These are phyloP conservation scores for Neofusicoccum sp. DNA, from an alignment of 2,329 filamentous ascomycete species.

Conservation along the genomic window DNA sequence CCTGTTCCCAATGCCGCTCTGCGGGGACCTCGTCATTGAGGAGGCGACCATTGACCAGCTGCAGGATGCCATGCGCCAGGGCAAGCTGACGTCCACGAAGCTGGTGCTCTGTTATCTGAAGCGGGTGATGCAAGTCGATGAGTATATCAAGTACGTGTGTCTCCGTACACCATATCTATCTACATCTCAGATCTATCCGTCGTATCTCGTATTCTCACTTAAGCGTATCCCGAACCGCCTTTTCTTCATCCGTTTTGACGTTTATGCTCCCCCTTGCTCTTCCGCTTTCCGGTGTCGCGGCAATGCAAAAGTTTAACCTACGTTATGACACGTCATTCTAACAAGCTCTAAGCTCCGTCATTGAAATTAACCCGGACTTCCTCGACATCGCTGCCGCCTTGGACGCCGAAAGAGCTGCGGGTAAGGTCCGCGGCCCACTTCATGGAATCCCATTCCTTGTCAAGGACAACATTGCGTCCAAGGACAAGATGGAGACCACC, in stretches of 20 bases:
- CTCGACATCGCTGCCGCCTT: constrained; percentile 59
- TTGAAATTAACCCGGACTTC: constrained; percentile 68
- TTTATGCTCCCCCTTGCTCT: too few relatives aligned
- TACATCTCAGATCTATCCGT: too few relatives aligned
- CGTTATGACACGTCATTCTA: too few relatives aligned
- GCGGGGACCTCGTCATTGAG: constrained; percentile 60
- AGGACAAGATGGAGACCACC: constrained; percentile 71
- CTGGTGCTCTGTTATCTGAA: constrained; percentile 47
- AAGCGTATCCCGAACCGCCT: too few relatives aligned
- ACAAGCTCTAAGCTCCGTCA: constrained; percentile 59
- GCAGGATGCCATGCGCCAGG: constrained; percentile 56
- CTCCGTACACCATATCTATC: too few relatives aligned
- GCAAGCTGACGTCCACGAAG: constrained; percentile 49
- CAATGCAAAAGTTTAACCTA: too few relatives aligned
- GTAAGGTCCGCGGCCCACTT: constrained; percentile 60
- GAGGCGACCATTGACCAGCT: constrained; percentile 69
- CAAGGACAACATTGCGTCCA: constrained; percentile 59
- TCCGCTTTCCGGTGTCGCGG: too few relatives aligned
- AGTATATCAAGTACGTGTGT: constrained; percentile 3
- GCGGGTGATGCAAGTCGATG: constrained; percentile 60
- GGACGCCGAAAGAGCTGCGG: constrained; percentile 59
- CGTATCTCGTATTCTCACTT: too few relatives aligned
- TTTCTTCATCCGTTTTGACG: too few relatives aligned
- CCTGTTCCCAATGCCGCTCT: constrained; percentile 63
- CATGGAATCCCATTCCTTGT: constrained; percentile 75